Conservation (phyloP, 768 basidiomycete species). For the Tephrocybe sp. region DNA sequence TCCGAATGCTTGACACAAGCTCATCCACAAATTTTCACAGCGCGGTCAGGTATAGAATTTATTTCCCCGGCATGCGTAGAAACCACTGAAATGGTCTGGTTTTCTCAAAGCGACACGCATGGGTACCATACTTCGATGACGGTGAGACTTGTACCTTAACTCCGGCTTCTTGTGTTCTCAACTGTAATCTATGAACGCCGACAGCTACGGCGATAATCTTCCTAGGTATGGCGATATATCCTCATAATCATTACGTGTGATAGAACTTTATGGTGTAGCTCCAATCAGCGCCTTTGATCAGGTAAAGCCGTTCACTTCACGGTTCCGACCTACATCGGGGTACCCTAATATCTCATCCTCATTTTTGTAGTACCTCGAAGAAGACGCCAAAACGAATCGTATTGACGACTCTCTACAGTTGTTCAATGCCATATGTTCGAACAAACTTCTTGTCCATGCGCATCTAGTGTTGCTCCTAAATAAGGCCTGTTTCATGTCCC, state of each 20-base stretch:
- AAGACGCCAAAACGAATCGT: slow-evolving; percentile 76
- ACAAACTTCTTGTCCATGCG: slow-evolving; percentile 69
- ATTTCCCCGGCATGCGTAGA: background rate
- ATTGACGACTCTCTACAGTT: slow-evolving; percentile 83
- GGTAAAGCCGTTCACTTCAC: slow-evolving; percentile 36
- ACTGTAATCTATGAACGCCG: background rate
- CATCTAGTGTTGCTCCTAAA: slow-evolving; percentile 78
- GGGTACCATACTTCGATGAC: slow-evolving; percentile 87
- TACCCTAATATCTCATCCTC: background rate
- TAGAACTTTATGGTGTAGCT: slow-evolving; percentile 35
- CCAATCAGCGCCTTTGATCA: slow-evolving; percentile 89
- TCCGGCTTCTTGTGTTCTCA: slow-evolving; percentile 11
- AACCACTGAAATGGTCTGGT: background rate
- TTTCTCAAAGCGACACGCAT: slow-evolving; percentile 62
- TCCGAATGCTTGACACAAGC: slow-evolving; percentile 8
- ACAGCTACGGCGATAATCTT: slow-evolving; percentile 84
- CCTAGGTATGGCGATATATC: slow-evolving; percentile 35
- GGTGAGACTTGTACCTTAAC: slow-evolving; percentile 44
- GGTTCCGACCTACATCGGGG: background rate
- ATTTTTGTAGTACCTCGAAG: slow-evolving; percentile 66
- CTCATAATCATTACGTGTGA: background rate
- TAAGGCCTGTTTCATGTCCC: slow-evolving; percentile 49
- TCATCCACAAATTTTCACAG: slow-evolving; percentile 29
- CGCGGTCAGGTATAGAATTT: slow-evolving; percentile 54
- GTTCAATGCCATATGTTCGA: slow-evolving; percentile 74